Conservation (phyloP, 805 yeast genomes). For the Grigorovia transvaalensis region DNA sequence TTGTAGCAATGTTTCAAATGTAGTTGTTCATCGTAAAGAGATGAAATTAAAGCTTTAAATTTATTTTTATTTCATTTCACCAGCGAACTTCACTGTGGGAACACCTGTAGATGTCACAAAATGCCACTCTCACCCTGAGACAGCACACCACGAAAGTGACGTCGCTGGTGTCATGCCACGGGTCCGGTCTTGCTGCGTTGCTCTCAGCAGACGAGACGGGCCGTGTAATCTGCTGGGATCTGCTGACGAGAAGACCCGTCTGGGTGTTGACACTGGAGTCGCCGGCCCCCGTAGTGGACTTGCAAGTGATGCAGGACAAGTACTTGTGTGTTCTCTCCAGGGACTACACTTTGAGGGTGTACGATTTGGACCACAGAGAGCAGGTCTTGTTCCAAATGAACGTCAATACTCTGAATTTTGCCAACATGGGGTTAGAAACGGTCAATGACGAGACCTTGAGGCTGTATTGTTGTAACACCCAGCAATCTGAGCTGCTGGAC, state of each 20-base stretch:
- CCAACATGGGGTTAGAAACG: slow-evolving; percentile 16
- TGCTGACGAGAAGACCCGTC: slow-evolving; percentile 21
- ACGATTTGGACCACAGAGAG: slow-evolving; percentile 1
- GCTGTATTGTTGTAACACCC: slow-evolving; percentile 24
- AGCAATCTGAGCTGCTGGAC: slow-evolving; percentile 22
- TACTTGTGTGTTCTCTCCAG: slow-evolving; percentile 15
- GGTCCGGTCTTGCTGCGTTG: slow-evolving; percentile 8
- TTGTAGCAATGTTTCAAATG: too few relatives aligned
- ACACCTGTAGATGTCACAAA: background rate
- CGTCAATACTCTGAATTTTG: slow-evolving; percentile 26
- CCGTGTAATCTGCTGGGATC: slow-evolving; percentile 18
- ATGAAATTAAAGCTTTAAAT: too few relatives aligned
- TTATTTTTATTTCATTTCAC: too few relatives aligned
- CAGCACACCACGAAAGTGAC: background rate
- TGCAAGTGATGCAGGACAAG: slow-evolving; percentile 8
- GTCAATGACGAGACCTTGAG: slow-evolving; percentile 5
- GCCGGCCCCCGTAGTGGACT: slow-evolving; percentile 11
- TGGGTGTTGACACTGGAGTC: slow-evolving; percentile 3
- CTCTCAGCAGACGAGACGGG: slow-evolving; percentile 24
- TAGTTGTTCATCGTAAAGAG: too few relatives aligned
- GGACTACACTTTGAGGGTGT: slow-evolving; percentile 20
- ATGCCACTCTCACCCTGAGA: background rate
- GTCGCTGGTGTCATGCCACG: background rate
- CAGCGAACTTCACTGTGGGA: too few relatives aligned
- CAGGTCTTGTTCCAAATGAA: slow-evolving; percentile 17